These are phyloP conservation scores for Mortierella sp. DNA, from an alignment of 371 early-diverging fungal species.

Conservation along the genomic window DNA sequence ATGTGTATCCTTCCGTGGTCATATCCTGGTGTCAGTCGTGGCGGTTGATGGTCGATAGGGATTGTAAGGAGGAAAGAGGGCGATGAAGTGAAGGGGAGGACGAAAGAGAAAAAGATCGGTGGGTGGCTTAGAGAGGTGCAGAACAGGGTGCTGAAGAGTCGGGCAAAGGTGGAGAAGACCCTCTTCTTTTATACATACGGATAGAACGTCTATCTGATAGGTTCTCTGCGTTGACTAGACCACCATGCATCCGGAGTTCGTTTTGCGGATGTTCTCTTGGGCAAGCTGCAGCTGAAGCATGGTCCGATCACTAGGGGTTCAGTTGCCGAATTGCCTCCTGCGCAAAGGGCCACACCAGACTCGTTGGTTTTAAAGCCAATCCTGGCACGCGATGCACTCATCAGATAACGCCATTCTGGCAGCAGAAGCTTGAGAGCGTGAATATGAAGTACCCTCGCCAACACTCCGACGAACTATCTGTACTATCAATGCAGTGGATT, in stretches of 20 bases:
- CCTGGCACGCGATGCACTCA: conserved; percentile 8
- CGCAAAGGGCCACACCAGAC: neutral
- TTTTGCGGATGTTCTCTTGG: too few relatives aligned
- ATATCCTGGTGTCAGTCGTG: neutral
- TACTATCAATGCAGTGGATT: too few relatives aligned
- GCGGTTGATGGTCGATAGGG: too few relatives aligned
- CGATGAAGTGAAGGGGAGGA: neutral
- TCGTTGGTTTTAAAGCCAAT: conserved; percentile 17
- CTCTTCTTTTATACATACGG: too few relatives aligned
- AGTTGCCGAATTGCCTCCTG: conserved; percentile 30
- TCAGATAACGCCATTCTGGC: conserved; percentile 41
- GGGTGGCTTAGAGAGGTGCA: neutral
- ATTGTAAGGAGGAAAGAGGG: too few relatives aligned
- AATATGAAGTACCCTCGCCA: too few relatives aligned
- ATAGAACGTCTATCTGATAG: too few relatives aligned
- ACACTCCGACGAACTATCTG: neutral
- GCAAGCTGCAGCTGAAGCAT: too few relatives aligned
- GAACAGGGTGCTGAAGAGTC: neutral
- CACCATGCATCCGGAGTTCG: too few relatives aligned
- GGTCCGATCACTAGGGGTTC: neutral
- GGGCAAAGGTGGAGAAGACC: too few relatives aligned
- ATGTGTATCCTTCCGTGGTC: conserved; percentile 14
- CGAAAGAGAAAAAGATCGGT: neutral
- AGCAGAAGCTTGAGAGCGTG: too few relatives aligned
- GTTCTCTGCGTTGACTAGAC: too few relatives aligned